Base-by-base conservation (phyloP, 2,329 filamentous ascomycete genomes). In the Elsinoe arachidis region DNA sequence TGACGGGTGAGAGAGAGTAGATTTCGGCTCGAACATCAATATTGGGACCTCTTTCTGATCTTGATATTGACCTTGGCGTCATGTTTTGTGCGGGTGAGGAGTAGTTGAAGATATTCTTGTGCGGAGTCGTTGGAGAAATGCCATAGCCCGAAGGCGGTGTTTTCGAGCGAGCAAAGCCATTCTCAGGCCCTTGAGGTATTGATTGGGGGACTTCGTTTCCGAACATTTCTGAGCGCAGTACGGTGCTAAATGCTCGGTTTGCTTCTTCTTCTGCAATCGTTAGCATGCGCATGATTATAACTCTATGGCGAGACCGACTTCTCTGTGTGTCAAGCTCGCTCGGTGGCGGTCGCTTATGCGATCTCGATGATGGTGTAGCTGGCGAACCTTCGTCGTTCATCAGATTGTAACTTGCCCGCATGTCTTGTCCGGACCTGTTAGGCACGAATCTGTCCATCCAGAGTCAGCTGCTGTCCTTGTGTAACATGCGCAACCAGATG, bases 41-140 rank as follows among this genome's bases (percentile, higher is more conserved):
- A 65, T 96, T 96, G 2, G 89, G 86, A 14, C 88, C 88, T 75
- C 93, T 86, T 56, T 90, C 83, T 66, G 87, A 92, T 67, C 91
- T 88, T 7, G 69, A 71, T 52, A 68, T 69, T 26, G 68, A 71
- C 1, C 69, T 63, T n/a, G 92, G 91, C 2, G 93, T 96, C 6
- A 71, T 86, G 1, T 86, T 88, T 64, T 95, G 89, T n/a, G 87
- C 87, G 17, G 84, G 86, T 52, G 86, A 80, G 61, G 77, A 81
- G 70, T 95, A 96, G 23, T 87, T 89, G 69, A 99, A 97, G 38
- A 99, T 82, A 64, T 99, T 99, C 74, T 96, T 97, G 72, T 96
- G 90, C 9, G 93, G 93, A 3, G 93, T 99, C 1, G 92, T 95
- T 0, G 93, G 93, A 0, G 92, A 96, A 59, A 93, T 78, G 58